A percentile compares a stretch with the other conserved stretches of the same genome.
These are phyloP conservation scores for Exophiala oligosperma DNA, from an alignment of 2,329 filamentous ascomycete species.

Conservation along the genomic window DNA sequence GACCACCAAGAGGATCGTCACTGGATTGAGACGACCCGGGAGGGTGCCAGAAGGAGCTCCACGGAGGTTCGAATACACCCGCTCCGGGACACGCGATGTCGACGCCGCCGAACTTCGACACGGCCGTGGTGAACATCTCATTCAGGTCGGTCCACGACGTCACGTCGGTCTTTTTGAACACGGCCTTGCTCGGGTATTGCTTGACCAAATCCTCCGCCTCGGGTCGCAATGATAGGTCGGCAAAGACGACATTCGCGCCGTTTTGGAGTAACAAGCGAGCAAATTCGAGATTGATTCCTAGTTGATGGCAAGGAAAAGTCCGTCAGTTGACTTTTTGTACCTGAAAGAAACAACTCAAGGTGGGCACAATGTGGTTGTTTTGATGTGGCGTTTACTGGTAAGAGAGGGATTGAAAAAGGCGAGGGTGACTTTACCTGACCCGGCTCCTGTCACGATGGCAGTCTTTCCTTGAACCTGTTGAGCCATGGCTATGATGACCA, in stretches of 20 bases:
- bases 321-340: not conserved
- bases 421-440: slow-evolving; percentile 43
- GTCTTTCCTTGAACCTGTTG: slow-evolving; percentile 32
- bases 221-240: slow-evolving; percentile 45
- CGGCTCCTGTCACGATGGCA: slow-evolving; percentile 57
- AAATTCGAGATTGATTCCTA: slow-evolving; percentile 50
- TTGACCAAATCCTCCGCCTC: slow-evolving; percentile 45
- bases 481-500: slow-evolving; percentile 14
- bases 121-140: slow-evolving; percentile 50
- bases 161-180: slow-evolving; percentile 51
- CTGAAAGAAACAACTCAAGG: not conserved
- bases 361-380: not conserved
- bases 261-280: slow-evolving; percentile 44
- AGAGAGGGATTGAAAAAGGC: too few species aligned
- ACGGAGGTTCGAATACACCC: slow-evolving; percentile 44
- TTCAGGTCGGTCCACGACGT: slow-evolving; percentile 51
- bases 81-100: slow-evolving; percentile 51
- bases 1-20: slow-evolving; percentile 41
- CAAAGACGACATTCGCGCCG: slow-evolving; percentile 49
- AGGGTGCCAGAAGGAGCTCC: slow-evolving; percentile 53
- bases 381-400: too few species aligned
- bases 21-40: slow-evolving; percentile 44
- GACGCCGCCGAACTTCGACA: slow-evolving; percentile 48
- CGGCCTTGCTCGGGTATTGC: slow-evolving; percentile 39
- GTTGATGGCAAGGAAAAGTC: not conserved